phyloP scores from a whole-genome alignment of 345 rosid species.

The Pugionium dolabratum region DNA sequence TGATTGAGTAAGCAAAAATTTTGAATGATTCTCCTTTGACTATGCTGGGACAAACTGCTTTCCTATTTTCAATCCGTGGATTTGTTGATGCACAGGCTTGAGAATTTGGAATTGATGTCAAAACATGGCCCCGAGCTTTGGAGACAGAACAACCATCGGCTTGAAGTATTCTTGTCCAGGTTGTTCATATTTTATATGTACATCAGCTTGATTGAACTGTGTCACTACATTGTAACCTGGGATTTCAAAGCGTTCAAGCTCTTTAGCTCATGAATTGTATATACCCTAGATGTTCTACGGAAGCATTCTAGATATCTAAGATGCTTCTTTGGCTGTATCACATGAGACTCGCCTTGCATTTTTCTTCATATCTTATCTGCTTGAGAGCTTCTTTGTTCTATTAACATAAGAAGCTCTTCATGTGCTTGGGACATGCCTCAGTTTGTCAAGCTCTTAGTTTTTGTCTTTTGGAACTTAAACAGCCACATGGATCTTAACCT shows the following conservation, averaged over 20 bases:
- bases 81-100: slow-evolving; percentile 62
- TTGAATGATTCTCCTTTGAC: not conserved
- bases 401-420: slow-evolving; percentile 11
- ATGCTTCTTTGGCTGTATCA: slow-evolving; percentile 12
- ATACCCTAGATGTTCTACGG: slow-evolving; percentile 6
- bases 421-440: not conserved
- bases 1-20: slow-evolving; percentile 14
- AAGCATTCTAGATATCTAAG: slow-evolving; percentile 23
- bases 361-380: slow-evolving; percentile 13
- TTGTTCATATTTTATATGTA: slow-evolving; percentile 28
- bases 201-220: slow-evolving; percentile 15
- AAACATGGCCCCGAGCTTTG: slow-evolving; percentile 84
- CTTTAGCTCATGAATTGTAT: slow-evolving; percentile 9
- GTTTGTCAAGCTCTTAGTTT: not conserved
- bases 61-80: not conserved
- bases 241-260: not conserved
- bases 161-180: slow-evolving; percentile 64
- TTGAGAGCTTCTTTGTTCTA: slow-evolving; percentile 18
- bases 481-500: slow-evolving; percentile 2
- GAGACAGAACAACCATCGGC: slow-evolving; percentile 67
- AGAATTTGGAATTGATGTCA: slow-evolving; percentile 84
- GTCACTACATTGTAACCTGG: not conserved
- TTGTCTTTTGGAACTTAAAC: slow-evolving; percentile 11
- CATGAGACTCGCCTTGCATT: slow-evolving; percentile 10
- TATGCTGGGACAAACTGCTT: not conserved